Evolutionary conservation across 2,329 filamentous ascomycete species (phyloP), one percentile per base, ranked within the genome.

Genomic region (Phaeomoniella chlamydospora): DNA sequence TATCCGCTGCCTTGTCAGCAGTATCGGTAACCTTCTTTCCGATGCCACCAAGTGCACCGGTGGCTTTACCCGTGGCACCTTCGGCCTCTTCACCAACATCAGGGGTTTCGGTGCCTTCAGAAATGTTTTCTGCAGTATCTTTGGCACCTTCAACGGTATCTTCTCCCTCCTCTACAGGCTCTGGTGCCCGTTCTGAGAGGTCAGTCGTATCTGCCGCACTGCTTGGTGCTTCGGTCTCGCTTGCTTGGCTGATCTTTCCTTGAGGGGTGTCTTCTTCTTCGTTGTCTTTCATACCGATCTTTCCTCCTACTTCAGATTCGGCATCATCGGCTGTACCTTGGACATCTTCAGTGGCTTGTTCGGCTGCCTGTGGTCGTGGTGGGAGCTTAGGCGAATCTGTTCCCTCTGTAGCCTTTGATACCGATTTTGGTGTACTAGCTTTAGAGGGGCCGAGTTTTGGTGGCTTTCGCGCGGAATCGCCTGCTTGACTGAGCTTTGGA

Each of bases 61-160:
- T 17, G 13, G 30, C 35, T 18, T 13, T 16, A 15, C 31, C 41
- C 10, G 33, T 37, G 13, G 33, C 34, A 72, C 81, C 11, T 56
- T 81, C 33, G 75, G 72, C 48, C 62, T 80, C 18, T 56, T 81
- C 38, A 31, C 19, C 40, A 13, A 18, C 15, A 32, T 36, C 31
- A 14, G 32, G 36, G 15, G 19, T 22, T 14, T 39, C 35, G 22
- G 39, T 36, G 15, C 39, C 36, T 31, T 39, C 18, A 32, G 22
- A 26, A n/a, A 26, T 26, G n/a, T 18, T 41, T 31, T 45, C 39
- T 16, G 39, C 37, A 3, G 31, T 41, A 11, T 48, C 43, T 26
- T 42, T 41, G 14, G 42, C 37, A 29, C 39, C 38, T 9, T 32
- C 39, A 4, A 39, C 33, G 10, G 39, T 18, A 9, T 44, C 38